Base-by-base conservation (phyloP, 2,329 filamentous ascomycete species). In the Ophiostoma montium region DNA sequence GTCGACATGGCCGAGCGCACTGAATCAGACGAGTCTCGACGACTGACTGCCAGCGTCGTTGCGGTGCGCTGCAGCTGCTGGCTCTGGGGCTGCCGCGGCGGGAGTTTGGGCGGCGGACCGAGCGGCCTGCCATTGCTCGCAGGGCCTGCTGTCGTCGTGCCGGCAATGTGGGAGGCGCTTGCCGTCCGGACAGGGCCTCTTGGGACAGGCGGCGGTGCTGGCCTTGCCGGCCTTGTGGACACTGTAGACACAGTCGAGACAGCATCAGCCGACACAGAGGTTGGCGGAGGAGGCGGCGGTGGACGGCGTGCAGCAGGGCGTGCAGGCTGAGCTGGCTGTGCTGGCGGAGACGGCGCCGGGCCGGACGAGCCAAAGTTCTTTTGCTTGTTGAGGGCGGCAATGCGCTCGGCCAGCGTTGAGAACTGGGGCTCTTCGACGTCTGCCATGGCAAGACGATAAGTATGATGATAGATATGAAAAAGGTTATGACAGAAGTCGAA, bases 371-470 rank as follows among this genome's bases (percentile, higher is more conserved):
- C 43, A 65, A 81, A 76, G 65, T 74, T 75, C 62, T 76, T 75
- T 61, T 80, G 72, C 58, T 67, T 65, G 56, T 81, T 81, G 54
- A 82, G 68, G 30, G 78, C 78, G 10, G 78, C 77, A 54, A 82
- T 82, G 47, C 78, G 70, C 61, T 80, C 76, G 5, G 75, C 71
- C 23, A 82, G 68, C 8, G 72, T 73, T 51, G 67, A 78, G 61
- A 78, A 80, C 53, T 73, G 73, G 35, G 76, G 76, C 58, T 81
- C 78, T 57, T 80, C 75, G 41, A 70, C 66, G 47, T 82, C 78
- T 8, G 75, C 69, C 78, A 82, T 82, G 16, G 21, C 12, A 19
- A 23, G 23, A 27, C 9, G 18, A 31, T 27, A 30, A 27, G 39
- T 42, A n/a, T 42, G 21, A 30, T 15, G n/a, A 12, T 27, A 15